Percentiles rank a stretch among this genome's conserved stretches.
phyloP scores from a whole-genome alignment of 208 protist species.

The Trypanosoma boissoni region DNA sequence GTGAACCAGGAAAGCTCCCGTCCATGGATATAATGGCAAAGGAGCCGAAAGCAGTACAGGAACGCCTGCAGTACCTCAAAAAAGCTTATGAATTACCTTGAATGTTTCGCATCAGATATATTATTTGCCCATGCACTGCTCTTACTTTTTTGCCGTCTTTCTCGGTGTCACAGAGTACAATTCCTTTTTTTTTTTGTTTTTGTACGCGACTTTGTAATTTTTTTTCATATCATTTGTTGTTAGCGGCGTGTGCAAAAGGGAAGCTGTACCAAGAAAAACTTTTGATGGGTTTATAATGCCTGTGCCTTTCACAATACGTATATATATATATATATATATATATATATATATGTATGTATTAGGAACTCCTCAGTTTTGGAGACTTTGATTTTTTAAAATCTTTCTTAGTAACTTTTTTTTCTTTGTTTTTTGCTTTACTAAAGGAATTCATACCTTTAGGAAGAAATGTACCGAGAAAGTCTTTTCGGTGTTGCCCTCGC shows the following conservation, averaged over 20 bases:
- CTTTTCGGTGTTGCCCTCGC: conserved; percentile 64
- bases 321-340: conserved; percentile 3
- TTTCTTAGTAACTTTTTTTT: conserved; percentile 9
- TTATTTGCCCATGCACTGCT: too few relatives aligned
- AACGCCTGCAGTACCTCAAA: conserved; percentile 27
- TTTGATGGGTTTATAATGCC: too few relatives aligned
- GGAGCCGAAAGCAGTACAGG: conserved; percentile 10
- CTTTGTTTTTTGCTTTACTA: not conserved
- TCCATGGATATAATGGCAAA: conserved; percentile 10
- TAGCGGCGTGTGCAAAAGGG: too few relatives aligned
- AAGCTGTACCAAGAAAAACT: too few relatives aligned
- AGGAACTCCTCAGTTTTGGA: not conserved
- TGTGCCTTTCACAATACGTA: too few relatives aligned
- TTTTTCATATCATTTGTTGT: too few relatives aligned
- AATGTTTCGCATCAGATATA: not conserved
- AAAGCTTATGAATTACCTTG: conserved; percentile 25
- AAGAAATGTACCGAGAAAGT: conserved; percentile 71
- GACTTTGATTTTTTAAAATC: not conserved
- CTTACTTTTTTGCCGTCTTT: too few relatives aligned
- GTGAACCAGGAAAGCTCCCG: conserved; percentile 8
- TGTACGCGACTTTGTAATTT: too few relatives aligned
- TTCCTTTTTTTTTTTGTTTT: too few relatives aligned
- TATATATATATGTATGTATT: conserved; percentile 4
- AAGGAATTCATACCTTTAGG: not conserved
- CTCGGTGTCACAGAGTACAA: too few relatives aligned